Evolutionary conservation across 768 basidiomycete species (phyloP), one percentile per base, ranked within the genome.

Genomic region (Chlorophyllum brunneum): DNA sequence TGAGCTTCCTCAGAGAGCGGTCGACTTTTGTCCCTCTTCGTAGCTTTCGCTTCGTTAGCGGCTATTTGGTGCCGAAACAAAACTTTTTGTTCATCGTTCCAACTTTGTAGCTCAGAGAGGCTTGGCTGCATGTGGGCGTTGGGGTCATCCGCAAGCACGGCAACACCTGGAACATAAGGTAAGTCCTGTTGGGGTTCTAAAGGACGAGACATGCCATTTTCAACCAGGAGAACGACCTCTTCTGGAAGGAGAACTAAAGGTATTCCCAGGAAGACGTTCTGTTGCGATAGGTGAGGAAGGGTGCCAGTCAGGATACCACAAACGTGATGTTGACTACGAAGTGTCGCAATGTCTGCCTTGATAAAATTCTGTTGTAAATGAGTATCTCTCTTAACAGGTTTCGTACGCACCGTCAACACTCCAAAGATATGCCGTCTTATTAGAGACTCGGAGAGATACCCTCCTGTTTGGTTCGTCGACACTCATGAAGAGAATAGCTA

Each of bases 251-350:
- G 73, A 6, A 90, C 72, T 5, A 97, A 73, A 1, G 97, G 97
- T n/a, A 93, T 70, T 5, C 97, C 97, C 29, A 99, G 75, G 64
- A 99, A 99, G 2, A 88, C 82, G 72, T 99, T 99, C 69, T 99
- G 97, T 61, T 98, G 95, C 1, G 93, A 85, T 1, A 98, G 77
- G 63, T 94, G 92, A 2, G 97, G 95, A 11, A 99, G 80, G 1
- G 97, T 98, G 0, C 97, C 97, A 0, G 83, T 78, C 38, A 98
- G 70, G 38, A 92, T 74, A 30, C 95, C 94, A 61, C 90, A 93
- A 41, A 98, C 78, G 51, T 76, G 83, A 67, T 97, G 85, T 58
- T 84, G 70, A 26, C 87, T 81, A 31, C 97, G 89, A 8, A 99
- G 71, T 5, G 70, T 76, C 7, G 86, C 85, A 59, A 92, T 85